A percentile compares a stretch with the other conserved stretches of the same genome.
phyloP scores from a whole-genome alignment of 2,329 filamentous ascomycete genomes.

The Cercospora citrullina region DNA sequence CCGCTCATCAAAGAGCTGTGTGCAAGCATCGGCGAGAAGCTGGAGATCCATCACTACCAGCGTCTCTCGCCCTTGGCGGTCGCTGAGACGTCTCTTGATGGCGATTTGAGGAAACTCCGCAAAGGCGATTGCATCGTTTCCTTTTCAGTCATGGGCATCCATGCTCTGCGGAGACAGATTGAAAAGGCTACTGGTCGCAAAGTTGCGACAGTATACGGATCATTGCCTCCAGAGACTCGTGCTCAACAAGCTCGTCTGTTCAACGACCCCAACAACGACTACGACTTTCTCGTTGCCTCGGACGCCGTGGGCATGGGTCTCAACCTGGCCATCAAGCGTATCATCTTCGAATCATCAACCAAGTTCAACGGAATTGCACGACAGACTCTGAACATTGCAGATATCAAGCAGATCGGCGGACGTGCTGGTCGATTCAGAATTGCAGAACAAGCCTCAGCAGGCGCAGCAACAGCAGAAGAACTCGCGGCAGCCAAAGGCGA shows the following conservation, averaged over 20 bases:
- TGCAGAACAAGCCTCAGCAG: slow-evolving; percentile 54
- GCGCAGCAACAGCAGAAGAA: slow-evolving; percentile 32
- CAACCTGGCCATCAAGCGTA: slow-evolving; percentile 83
- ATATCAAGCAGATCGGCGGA: slow-evolving; percentile 93
- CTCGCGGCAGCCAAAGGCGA: slow-evolving; percentile 34
- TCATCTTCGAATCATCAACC: slow-evolving; percentile 76
- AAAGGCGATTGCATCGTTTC: slow-evolving; percentile 91
- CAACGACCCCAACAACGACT: slow-evolving; percentile 93
- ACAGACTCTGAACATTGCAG: slow-evolving; percentile 65
- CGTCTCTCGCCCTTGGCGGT: slow-evolving; percentile 76
- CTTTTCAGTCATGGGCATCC: slow-evolving; percentile 80
- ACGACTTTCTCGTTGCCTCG: slow-evolving; percentile 89
- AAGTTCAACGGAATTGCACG: slow-evolving; percentile 68
- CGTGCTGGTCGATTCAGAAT: slow-evolving; percentile 84
- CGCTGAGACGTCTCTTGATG: slow-evolving; percentile 62
- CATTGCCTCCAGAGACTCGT: slow-evolving; percentile 86
- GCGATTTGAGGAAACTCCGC: slow-evolving; percentile 65
- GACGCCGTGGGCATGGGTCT: slow-evolving; percentile 97
- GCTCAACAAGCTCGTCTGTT: slow-evolving; percentile 89
- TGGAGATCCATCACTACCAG: slow-evolving; percentile 78
- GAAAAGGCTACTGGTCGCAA: slow-evolving; percentile 73
- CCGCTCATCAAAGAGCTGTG: slow-evolving; percentile 76
- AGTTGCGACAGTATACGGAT: slow-evolving; percentile 91
- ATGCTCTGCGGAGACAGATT: slow-evolving; percentile 74
- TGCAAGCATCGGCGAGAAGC: slow-evolving; percentile 75